These are phyloP conservation scores for Tulasnella sp. DNA, from an alignment of 768 basidiomycete genomes.

Conservation along the genomic window DNA sequence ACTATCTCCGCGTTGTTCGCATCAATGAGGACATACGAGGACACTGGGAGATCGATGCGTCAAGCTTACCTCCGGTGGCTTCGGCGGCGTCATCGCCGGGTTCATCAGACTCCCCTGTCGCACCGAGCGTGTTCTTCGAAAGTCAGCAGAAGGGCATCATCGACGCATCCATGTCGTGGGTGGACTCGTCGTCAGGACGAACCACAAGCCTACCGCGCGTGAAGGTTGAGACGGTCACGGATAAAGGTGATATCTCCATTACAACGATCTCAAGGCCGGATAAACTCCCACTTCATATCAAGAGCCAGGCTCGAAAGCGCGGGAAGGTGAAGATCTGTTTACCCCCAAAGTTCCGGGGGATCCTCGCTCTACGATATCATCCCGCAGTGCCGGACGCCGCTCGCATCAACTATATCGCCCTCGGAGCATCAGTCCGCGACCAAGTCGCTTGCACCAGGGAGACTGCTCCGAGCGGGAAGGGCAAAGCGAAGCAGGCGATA, in stretches of 20 bases:
- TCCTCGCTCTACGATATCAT: background rate
- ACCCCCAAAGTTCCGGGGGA: slow-evolving; percentile 2
- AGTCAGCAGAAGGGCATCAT: slow-evolving; percentile 3
- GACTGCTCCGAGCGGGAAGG: slow-evolving; percentile 6
- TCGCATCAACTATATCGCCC: background rate
- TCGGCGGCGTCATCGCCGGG: background rate
- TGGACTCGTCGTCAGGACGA: background rate
- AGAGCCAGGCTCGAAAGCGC: background rate
- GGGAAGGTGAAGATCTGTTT: slow-evolving; percentile 10
- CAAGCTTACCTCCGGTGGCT: background rate
- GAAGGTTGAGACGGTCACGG: slow-evolving; percentile 3
- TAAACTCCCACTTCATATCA: slow-evolving; percentile 9
- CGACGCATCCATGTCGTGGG: slow-evolving; percentile 8
- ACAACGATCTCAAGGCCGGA: background rate
- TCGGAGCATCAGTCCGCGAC: background rate
- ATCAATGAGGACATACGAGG: slow-evolving; percentile 9
- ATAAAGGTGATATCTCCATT: slow-evolving; percentile 1
- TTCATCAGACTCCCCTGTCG: background rate
- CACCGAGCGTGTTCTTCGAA: slow-evolving; percentile 7
- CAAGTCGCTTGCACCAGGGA: slow-evolving; percentile 12
- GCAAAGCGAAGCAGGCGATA: slow-evolving; percentile 1
- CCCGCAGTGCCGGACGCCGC: background rate
- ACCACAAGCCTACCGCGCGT: background rate
- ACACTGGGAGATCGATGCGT: slow-evolving; percentile 2
- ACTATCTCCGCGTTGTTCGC: slow-evolving; percentile 6